Conservation (phyloP, 106 monocot genomes). For the Allium sativum region DNA sequence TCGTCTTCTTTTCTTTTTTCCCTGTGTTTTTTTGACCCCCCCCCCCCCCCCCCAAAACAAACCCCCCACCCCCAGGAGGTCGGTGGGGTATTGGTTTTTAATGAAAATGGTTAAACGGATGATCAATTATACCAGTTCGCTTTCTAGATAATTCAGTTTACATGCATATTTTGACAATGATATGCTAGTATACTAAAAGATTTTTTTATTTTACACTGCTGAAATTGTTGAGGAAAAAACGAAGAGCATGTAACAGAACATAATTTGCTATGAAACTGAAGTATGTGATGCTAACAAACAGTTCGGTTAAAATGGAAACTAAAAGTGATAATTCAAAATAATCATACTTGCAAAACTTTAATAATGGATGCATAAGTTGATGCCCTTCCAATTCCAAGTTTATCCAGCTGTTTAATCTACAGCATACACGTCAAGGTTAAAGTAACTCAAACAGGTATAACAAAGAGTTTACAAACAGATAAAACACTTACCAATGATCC, state of each 20-base stretch:
- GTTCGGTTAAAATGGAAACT: neutral
- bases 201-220: too few relatives aligned
- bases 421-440: too few relatives aligned
- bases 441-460: too few relatives aligned
- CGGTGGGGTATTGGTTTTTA: too few relatives aligned
- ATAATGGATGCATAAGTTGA: constrained; percentile 94
- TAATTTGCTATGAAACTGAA: neutral
- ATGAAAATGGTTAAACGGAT: too few relatives aligned
- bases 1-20: too few relatives aligned
- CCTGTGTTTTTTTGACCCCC: too few relatives aligned
- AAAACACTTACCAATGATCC: constrained; percentile 56
- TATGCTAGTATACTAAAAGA: neutral
- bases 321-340: neutral
- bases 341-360: constrained; percentile 76
- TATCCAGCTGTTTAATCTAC: constrained; percentile 91
- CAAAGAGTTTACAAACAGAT: neutral
- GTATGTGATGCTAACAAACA: neutral
- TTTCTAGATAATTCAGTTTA: too few relatives aligned
- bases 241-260: neutral
- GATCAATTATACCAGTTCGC: too few relatives aligned
- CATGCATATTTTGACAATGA: neutral
- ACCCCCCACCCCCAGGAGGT: too few relatives aligned
- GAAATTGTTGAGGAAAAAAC: neutral
- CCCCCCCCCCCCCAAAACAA: too few relatives aligned
- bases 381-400: constrained; percentile 99